Evolutionary conservation across 148 eudicot genomes (phyloP), one percentile per base, ranked within the genome.

Genomic region (Camellia lanceoleosa): DNA sequence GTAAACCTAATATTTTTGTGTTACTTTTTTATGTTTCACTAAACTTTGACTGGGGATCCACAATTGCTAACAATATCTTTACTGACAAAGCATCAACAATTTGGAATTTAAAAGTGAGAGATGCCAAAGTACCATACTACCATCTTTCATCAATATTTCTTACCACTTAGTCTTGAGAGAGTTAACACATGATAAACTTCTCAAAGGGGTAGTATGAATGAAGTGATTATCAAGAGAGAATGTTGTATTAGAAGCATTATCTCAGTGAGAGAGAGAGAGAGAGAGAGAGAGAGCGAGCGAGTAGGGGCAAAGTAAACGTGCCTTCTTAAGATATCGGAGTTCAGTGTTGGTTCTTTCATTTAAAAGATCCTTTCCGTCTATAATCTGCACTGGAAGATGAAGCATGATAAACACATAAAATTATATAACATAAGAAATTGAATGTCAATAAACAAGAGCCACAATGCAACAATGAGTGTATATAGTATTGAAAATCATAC

Each of bases 311-410:
- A 80, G 52, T 62, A 43, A 6, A 70, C 88, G 77, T 87, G 82
- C 99, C 93, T 96, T 96, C 80, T 94, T 96, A 65, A 96, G 84
- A 81, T 93, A 93, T 58, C 85, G 83, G 46, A 92, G 87, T 78
- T 96, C 99, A 4, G 99, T 80, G 83, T 88, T 81, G 81, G 99
- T 96, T 83, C 98, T 90, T 78, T 96, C 98, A 82, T 90, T 96
- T 74, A 94, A 85, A 73, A 96, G 94, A 88, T 96, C 94, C 80
- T 91, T 86, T 44, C 99, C 99, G 44, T 92, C 94, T n/a, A 96
- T 68, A 79, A 96, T 91, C 99, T 96, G 87, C 87, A 83, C 30
- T 4, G 46, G 68, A 71, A 75, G 66, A 30, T 30, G 38, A 69
- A 60, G 19, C 72, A n/a, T 15, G 23, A 71, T n/a, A 0, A 30